These are phyloP conservation scores for Trifolium dubium DNA, from an alignment of 306 rosid species.

Conservation along the genomic window DNA sequence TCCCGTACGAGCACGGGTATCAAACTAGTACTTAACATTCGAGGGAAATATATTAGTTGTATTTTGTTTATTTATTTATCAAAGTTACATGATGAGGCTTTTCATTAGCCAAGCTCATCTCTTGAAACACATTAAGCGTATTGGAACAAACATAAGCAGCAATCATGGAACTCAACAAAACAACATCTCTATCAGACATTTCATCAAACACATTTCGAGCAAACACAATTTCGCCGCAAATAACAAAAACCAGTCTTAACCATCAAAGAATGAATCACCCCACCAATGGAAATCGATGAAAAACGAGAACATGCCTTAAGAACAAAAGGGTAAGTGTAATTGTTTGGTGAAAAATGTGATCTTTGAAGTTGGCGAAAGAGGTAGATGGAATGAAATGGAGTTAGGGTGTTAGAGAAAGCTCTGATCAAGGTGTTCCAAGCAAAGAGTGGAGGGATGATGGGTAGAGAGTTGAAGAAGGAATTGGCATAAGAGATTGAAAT, in stretches of 20 bases:
- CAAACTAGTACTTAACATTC: no score
- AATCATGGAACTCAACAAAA: slow-evolving; percentile 67
- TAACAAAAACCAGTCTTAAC: slow-evolving; percentile 50
- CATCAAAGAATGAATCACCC: slow-evolving; percentile 49
- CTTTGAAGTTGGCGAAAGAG: slow-evolving; percentile 48
- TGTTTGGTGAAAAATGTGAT: slow-evolving; percentile 45
- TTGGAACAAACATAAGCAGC: slow-evolving; percentile 51
- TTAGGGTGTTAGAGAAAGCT: slow-evolving; percentile 46
- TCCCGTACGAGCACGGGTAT: no score
- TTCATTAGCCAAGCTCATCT: slow-evolving; percentile 46
- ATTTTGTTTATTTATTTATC: no score
- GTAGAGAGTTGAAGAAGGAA: slow-evolving; percentile 45
- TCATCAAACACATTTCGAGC: slow-evolving; percentile 60
- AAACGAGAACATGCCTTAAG: slow-evolving; percentile 57
- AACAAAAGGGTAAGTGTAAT: slow-evolving; percentile 61
- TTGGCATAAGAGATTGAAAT: slow-evolving; percentile 46
- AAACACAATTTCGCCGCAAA: slow-evolving; percentile 31
- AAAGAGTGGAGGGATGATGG: slow-evolving; percentile 57
- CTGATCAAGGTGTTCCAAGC: slow-evolving; percentile 55
- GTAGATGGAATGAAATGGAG: slow-evolving; percentile 43
- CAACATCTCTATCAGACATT: slow-evolving; percentile 60
- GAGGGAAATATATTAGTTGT: no score
- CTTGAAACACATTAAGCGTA: slow-evolving; percentile 38
- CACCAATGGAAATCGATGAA: slow-evolving; percentile 41
- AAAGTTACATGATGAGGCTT: slow-evolving; percentile 46